Evolutionary conservation across 371 early-diverging fungal genomes (phyloP), one percentile per base, ranked within the genome.

Genomic region (Rhizopus sp.): DNA sequence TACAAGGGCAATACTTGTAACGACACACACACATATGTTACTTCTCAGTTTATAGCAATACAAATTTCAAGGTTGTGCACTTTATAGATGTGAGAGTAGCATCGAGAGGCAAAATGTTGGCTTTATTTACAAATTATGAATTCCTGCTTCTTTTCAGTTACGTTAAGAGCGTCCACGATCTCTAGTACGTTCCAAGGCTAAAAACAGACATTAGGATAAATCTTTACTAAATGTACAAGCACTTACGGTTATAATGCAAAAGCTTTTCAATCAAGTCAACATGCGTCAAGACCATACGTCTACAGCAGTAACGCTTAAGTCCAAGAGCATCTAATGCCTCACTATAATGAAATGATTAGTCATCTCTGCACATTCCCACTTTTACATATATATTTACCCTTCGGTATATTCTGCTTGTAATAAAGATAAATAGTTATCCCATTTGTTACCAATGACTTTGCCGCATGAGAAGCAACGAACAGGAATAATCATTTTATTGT

Each of bases 241-340:
- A 81, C 88, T 80, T 82, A 90, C 89, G 85, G 68, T 95, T 95
- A 76, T 93, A 99, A 72, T 97, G 93, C 52, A 99, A 75, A 32
- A 99, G 82, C 77, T 99, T 99, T 71, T 99, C 99, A 73, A 99
- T 98, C 70, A 99, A 84, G 66, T 99, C 99, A 35, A 99, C 98
- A 74, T 99, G 99, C 9, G 97, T 96, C 47, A 99, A 85, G 35
- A 98, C 91, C 98, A 99, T 99, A 63, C 99, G 89, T 58, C 99
- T 83, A 84, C 99, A 99, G 87, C 99, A 99, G 63, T 96, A 97
- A 53, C 99, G 87, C 82, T 93, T 93, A 57, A 99, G 81, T 41
- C 95, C 97, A 52, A 99, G 87, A 38, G 88, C 82, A 64, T 94
- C 93, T 60, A 99, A 81, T 32, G 99, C 96, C 64, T 93, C 90